A percentile compares a stretch with the other conserved stretches of the same genome.
phyloP scores from a whole-genome alignment of 371 early-diverging fungal species.

The Umbelopsis sp. region DNA sequence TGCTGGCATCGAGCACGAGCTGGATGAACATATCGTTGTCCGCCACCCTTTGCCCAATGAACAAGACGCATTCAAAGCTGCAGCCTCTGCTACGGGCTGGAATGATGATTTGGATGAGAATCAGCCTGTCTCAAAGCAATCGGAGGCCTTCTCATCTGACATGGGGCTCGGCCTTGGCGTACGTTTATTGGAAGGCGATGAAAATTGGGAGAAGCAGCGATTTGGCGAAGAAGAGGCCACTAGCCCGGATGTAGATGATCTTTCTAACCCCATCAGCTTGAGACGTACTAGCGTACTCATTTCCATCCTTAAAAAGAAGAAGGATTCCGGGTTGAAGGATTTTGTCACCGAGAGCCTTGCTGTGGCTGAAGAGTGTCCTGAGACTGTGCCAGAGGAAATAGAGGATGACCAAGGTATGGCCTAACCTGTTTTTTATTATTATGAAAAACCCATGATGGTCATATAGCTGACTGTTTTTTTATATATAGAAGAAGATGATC shows the following conservation, averaged over 20 bases:
- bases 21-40: conserved; percentile 31
- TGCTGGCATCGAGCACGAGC: conserved; percentile 44
- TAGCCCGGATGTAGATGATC: neutral
- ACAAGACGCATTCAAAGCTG: conserved; percentile 27
- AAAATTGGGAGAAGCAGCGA: conserved; percentile 17
- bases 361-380: conserved; percentile 25
- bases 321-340: conserved; percentile 36
- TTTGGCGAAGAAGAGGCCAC: conserved; percentile 24
- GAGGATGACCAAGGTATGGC: conserved; percentile 1
- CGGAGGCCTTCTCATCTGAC: conserved; percentile 31
- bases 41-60: conserved; percentile 17
- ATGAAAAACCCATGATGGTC: neutral
- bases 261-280: conserved; percentile 14
- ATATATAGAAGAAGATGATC: neutral
- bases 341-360: conserved; percentile 43
- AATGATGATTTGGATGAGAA: conserved; percentile 26
- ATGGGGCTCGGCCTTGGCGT: conserved; percentile 41
- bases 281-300: conserved; percentile 36
- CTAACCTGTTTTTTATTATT: neutral
- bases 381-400: conserved; percentile 3
- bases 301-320: conserved; percentile 37
- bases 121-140: conserved; percentile 5
- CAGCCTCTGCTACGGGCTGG: conserved; percentile 42
- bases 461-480: too few relatives aligned
- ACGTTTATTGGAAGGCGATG: conserved; percentile 22